Base-by-base conservation (phyloP, 371 early-diverging fungal species). In the Saksenaea oblongispora region DNA sequence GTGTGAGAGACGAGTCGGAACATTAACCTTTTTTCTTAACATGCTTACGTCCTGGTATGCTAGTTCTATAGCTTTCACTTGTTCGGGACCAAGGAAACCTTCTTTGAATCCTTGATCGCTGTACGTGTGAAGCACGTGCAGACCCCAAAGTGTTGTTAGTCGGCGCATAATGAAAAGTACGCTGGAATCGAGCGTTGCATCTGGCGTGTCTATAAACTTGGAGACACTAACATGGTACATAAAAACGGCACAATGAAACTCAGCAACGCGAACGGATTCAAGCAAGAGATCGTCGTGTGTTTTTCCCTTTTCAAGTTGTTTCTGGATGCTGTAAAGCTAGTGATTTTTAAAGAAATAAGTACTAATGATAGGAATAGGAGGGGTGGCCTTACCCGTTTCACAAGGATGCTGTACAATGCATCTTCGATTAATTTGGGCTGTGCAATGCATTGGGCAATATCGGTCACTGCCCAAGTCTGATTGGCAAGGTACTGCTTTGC, bases 71-170 rank as follows among this genome's bases (percentile, higher is more conserved):
- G 60, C 61, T 31, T 80, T 80, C 28, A 84, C 75, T 22, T 84
- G 84, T 0, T 72, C 51, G 22, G 83, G 78, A 26, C 66, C 68
- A 22, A 86, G 64, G 61, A 78, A 86, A 0, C 75, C 80, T 67
- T 84, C 84, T 69, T 79, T 82, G 44, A 78, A 71, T 53, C 82
- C 84, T 65, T 84, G 72, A 56, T 82, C 83, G 41, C 79, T 42
- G 57, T 80, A 83, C 9, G 72, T 74, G 28, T 69, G 64, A 15
- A 86, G 65, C 1, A 65, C 67, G 59, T 78, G 75, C 14, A 81
- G 44, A 64, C 75, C 81, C 77, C 74, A 81, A 14, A 78, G 61
- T 9, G 56, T 54, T 13, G 73, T 73, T 34, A 78, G 17, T 4
- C 66, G 73, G 17, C 66, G 71, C 68, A 81, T 62, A n/a, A 76